Conservation (phyloP, 148 eudicot genomes). For the Heliamphora exappendiculata region DNA sequence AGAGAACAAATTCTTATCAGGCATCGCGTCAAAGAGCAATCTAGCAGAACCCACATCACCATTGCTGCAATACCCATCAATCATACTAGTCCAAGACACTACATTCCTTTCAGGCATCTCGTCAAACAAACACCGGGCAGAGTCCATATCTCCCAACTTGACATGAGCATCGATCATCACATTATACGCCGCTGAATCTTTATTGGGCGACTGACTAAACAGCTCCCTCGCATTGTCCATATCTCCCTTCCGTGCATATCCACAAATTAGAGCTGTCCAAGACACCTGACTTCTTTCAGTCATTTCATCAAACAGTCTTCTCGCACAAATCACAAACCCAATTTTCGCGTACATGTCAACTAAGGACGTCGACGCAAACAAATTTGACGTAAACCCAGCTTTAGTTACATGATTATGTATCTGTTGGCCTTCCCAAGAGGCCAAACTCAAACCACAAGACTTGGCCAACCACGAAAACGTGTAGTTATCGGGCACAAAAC, state of each 20-base stretch:
- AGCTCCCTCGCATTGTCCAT: constrained; percentile 35
- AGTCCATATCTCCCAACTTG: constrained; percentile 50
- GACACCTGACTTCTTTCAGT: constrained; percentile 53
- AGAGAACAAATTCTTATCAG: constrained; percentile 48
- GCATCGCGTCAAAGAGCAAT: constrained; percentile 58
- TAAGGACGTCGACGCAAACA: constrained; percentile 52
- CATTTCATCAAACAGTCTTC: constrained; percentile 69
- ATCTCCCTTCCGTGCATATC: constrained; percentile 54
- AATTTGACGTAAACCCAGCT: constrained; percentile 47
- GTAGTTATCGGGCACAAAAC: constrained; percentile 51
- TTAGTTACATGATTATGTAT: constrained; percentile 49
- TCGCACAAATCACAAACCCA: constrained; percentile 42
- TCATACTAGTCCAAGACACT: constrained; percentile 66
- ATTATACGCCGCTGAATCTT: constrained; percentile 52
- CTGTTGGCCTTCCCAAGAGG: constrained; percentile 38
- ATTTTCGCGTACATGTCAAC: constrained; percentile 73
- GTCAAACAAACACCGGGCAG: constrained; percentile 44
- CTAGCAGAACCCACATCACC: constrained; percentile 45
- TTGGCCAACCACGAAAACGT: constrained; percentile 54
- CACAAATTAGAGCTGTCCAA: constrained; percentile 70
- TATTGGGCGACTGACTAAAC: constrained; percentile 53
- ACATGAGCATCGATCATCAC: constrained; percentile 64
- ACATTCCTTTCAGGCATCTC: constrained; percentile 54
- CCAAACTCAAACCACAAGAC: constrained; percentile 40
- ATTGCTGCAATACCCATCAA: constrained; percentile 57